Base-by-base conservation (phyloP, 2,329 filamentous ascomycete species). In the Davidsoniella virescens region DNA sequence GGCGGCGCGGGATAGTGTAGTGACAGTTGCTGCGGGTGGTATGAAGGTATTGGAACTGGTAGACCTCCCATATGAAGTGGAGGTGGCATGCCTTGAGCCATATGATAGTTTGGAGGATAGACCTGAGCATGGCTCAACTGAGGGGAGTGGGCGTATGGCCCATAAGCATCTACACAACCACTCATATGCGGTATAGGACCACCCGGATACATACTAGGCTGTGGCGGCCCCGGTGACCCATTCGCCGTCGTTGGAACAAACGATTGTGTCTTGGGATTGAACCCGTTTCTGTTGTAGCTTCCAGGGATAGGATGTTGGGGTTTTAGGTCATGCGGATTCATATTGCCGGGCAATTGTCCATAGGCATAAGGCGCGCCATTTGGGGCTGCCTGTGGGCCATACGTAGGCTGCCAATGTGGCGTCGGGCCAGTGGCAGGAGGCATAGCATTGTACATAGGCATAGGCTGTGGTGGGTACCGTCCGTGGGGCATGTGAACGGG, bases 251-350 rank as follows among this genome's bases (percentile, higher is more conserved):
- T 69, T 1, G 90, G 90, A 20, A 94, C 77, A 63, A 96, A 95
- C 0, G 88, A 84, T 60, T 94, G 85, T 14, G 85, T 95, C 66
- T 94, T 88, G 1, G 88, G 90, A 61, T 95, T 95, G 68, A 96
- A 95, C 10, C 83, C 78, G 58, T 87, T 85, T 52, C 87, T 75
- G 60, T 84, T 86, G 57, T 77, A 93, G 64, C 82, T 92, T 36
- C 86, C 86, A 12, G 87, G 85, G 51, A 93, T 79, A 5, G 86
- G 84, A 61, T 94, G 86, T 60, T 53, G 52, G 37, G 47, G 46
- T 63, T 84, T 80, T 7, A 80, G 76, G 58, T 84, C 84, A 54
- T 83, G 73, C 23, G 84, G 79, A 45, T 80, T 80, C 47, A 73
- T 70, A 55, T 84, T 78, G 16, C 71, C 76, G 3, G 85, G 83